A percentile compares a stretch with the other conserved stretches of the same genome.
phyloP scores from a whole-genome alignment of 371 early-diverging fungal genomes.

The Zychaea mexicana region DNA sequence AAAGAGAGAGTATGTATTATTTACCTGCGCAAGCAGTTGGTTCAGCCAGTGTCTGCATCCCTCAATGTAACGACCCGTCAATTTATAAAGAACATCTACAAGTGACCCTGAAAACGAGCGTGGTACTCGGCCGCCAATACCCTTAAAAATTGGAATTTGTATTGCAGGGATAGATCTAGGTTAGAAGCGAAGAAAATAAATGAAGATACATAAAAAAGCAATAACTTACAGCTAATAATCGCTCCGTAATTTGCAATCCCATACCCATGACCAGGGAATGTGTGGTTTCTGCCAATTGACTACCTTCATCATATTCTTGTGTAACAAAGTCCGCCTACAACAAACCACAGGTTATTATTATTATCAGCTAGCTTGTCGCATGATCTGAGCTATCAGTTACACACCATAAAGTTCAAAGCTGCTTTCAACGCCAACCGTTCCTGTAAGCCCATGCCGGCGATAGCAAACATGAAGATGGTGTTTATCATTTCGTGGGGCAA shows the following conservation, averaged over 20 bases:
- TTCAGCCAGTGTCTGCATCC: slow-evolving; percentile 60
- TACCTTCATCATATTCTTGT: slow-evolving; percentile 45
- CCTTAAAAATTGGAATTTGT: slow-evolving; percentile 48
- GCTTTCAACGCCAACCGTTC: slow-evolving; percentile 66
- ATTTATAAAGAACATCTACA: slow-evolving; percentile 65
- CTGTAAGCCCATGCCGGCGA: slow-evolving; percentile 61
- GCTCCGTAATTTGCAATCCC: slow-evolving; percentile 59
- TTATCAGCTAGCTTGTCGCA: not conserved
- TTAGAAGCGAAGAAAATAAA: too few species aligned
- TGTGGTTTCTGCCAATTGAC: slow-evolving; percentile 38
- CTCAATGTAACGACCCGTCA: slow-evolving; percentile 56
- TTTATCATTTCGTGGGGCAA: slow-evolving; percentile 50
- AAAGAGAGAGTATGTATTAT: not conserved
- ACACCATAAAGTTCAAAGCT: slow-evolving; percentile 61
- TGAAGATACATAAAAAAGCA: too few species aligned
- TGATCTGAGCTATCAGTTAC: slow-evolving; percentile 3
- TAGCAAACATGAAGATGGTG: slow-evolving; percentile 50
- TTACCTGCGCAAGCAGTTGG: slow-evolving; percentile 56
- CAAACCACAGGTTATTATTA: too few species aligned
- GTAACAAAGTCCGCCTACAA: slow-evolving; percentile 55
- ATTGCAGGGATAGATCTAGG: too few species aligned
- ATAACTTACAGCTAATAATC: slow-evolving; percentile 48
- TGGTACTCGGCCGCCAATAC: slow-evolving; percentile 74
- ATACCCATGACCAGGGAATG: slow-evolving; percentile 47
- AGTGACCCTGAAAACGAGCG: slow-evolving; percentile 67